Evolutionary conservation across 441 rosid species (phyloP), one percentile per base, ranked within the genome.

Genomic region (Pelargonium myrrhifolium): DNA sequence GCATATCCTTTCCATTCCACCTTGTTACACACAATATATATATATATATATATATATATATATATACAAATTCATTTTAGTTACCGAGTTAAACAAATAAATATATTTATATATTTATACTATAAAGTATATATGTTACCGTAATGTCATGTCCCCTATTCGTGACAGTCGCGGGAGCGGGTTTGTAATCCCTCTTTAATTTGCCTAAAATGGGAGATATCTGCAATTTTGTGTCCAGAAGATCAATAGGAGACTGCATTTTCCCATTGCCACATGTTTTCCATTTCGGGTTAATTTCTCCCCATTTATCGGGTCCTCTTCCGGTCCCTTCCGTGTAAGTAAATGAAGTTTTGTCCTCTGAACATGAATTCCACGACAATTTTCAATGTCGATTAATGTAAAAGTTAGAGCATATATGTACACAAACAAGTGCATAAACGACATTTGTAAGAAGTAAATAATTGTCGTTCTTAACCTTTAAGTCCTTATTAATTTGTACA

Each of bases 181-280:
- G 82, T 64, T 77, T 68, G 43, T 87, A 84, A 40, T 83, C 73
- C 55, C 72, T 77, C 20, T 20, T 55, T 65, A 87, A 65, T 43
- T 74, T 58, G 6, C 80, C 83, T 4, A 76, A 45, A 18, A 6
- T 20, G 14, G 71, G 77, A 4, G 58, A 14, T 62, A 76, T 11
- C 28, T 72, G 61, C 12, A 77, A 80, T 9, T 45, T 70, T 67
- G 49, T 43, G 21, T 65, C 20, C 0, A 66, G 66, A 49, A 88
- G 69, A 77, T 90, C 89, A 35, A 88, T 83, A 0, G 92, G 95
- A 66, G 97, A 90, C 64, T 90, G 94, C 18, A 47, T 45, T 60
- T 65, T 82, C 65, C 94, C 94, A 1, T 35, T 45, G 11, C 58
- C 71, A 64, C 96, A 90, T 31, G 37, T 56, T 74, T 43, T 24